phyloP scores from a whole-genome alignment of 768 basidiomycete species.

The Rhodosporidiobolus odoratus region DNA sequence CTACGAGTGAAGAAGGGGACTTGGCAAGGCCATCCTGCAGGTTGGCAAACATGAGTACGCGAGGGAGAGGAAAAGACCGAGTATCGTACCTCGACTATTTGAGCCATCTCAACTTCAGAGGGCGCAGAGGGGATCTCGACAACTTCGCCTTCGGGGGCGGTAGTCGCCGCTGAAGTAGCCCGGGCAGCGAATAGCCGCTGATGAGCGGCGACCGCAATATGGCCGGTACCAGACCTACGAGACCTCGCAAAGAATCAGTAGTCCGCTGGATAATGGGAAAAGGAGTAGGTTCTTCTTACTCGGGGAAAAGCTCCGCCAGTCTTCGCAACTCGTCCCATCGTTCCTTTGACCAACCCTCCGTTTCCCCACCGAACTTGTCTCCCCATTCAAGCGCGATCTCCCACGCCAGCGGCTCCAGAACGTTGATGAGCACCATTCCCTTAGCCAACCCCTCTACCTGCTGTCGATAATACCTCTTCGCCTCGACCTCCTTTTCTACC shows the following conservation, averaged over 20 bases:
- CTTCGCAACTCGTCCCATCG: constrained; percentile 52
- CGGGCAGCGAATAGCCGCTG: constrained; percentile 46
- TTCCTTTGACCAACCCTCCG: constrained; percentile 61
- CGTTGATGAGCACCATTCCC: constrained; percentile 67
- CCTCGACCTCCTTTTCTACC: constrained; percentile 13
- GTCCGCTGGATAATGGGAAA: background rate
- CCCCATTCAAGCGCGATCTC: constrained; percentile 64
- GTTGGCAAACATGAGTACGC: background rate
- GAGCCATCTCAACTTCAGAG: constrained; percentile 17
- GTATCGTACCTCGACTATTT: constrained; percentile 29
- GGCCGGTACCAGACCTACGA: constrained; percentile 43
- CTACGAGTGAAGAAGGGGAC: constrained; percentile 59
- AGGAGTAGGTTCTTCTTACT: constrained; percentile 38
- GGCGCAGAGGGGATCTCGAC: constrained; percentile 4
- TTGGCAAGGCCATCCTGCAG: constrained; percentile 56
- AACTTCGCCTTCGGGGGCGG: constrained; percentile 45
- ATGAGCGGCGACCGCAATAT: background rate
- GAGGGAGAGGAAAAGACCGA: background rate
- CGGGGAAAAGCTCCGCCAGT: constrained; percentile 64
- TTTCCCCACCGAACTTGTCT: constrained; percentile 56
- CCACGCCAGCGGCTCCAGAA: constrained; percentile 82
- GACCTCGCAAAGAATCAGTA: constrained; percentile 40
- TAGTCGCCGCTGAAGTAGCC: constrained; percentile 45
- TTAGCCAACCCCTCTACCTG: constrained; percentile 68
- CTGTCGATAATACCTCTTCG: constrained; percentile 49